Percentiles rank a stretch among this genome's conserved stretches.
Evolutionary conservation across 225 moss, liverwort and hornwort genomes (phyloP).

Genomic region (Thuidium tamariscinum): DNA sequence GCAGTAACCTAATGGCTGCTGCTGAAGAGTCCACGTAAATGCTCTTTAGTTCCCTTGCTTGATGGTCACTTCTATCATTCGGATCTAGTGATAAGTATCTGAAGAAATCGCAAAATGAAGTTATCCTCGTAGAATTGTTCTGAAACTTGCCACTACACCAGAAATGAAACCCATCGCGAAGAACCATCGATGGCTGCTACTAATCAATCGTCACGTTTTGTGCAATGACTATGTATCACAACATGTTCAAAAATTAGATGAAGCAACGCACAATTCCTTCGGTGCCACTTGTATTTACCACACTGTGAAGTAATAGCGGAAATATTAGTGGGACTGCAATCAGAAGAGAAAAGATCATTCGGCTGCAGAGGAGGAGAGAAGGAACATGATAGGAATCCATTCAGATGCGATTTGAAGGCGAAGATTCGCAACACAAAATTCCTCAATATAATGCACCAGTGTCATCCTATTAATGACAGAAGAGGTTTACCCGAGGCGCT

Average conservation of each 20-base stretch:
- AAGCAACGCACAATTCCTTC: neutral
- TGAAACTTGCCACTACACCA: neutral
- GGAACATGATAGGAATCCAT: neutral
- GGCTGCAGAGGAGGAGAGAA: neutral
- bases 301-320: neutral
- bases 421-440: neutral
- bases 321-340: neutral
- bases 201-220: neutral
- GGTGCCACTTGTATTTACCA: neutral
- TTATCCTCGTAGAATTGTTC: neutral
- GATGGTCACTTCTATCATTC: conserved; percentile 79
- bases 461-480: neutral
- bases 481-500: conserved; percentile 73
- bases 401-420: neutral
- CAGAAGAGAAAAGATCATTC: neutral
- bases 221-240: neutral
- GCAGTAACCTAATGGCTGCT: conserved; percentile 66
- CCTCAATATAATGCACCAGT: neutral
- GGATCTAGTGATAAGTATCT: conserved; percentile 91
- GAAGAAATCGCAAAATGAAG: neutral
- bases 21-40: conserved; percentile 88
- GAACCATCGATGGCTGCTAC: neutral
- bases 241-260: neutral
- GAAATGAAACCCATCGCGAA: neutral
- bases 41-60: conserved; percentile 93